Evolutionary conservation across 208 protist genomes (phyloP).

Genomic region (Naegleria gruberi): DNA sequence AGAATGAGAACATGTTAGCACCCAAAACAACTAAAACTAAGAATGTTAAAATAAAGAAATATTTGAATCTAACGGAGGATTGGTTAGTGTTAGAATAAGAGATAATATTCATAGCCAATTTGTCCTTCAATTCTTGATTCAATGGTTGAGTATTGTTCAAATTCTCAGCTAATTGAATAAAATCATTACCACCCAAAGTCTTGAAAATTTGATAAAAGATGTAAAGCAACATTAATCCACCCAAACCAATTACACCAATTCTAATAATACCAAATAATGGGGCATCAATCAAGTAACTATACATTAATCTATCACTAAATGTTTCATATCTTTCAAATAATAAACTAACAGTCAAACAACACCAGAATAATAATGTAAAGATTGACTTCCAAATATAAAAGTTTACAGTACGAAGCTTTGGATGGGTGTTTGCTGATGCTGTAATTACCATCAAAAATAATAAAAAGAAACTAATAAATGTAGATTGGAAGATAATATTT

Average conservation of each 20-base stretch:
- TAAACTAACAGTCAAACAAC: background rate
- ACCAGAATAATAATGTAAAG: background rate
- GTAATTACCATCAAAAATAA: constrained; percentile 8
- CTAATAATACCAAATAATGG: background rate
- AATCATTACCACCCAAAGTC: background rate
- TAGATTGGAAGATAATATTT: background rate
- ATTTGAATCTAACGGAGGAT: background rate
- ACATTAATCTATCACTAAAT: background rate
- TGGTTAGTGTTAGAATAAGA: background rate
- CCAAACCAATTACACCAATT: background rate
- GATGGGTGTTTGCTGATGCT: background rate
- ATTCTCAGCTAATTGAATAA: background rate
- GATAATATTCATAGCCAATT: background rate
- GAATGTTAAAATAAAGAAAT: background rate
- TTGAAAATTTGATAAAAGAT: background rate
- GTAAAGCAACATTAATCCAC: background rate
- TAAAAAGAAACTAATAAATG: background rate
- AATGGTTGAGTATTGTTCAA: background rate
- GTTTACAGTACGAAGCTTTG: background rate
- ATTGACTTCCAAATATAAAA: background rate
- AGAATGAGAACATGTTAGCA: background rate
- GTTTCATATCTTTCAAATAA: background rate
- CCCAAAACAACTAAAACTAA: background rate
- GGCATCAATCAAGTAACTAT: background rate
- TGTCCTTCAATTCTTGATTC: background rate